phyloP scores from a whole-genome alignment of 257 asterid species.

The Scutellaria barbata region DNA sequence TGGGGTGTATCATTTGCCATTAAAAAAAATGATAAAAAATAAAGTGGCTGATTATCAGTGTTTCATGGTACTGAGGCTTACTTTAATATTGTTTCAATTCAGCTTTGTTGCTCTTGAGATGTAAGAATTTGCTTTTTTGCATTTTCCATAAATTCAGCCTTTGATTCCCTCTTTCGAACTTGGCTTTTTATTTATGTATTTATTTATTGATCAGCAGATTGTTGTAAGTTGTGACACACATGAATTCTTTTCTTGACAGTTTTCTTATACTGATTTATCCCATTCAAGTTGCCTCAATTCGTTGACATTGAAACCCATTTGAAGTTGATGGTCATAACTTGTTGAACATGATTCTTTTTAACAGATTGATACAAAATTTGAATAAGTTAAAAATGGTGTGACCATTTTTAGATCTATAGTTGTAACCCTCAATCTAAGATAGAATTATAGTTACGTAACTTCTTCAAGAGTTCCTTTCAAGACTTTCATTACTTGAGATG shows the following conservation, averaged over 20 bases:
- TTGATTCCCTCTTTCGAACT: conserved; percentile 16
- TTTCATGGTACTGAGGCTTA: background rate
- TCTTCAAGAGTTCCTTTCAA: too few species aligned
- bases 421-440: too few species aligned
- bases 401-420: background rate
- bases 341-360: background rate
- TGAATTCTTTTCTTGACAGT: background rate
- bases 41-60: conserved; percentile 10
- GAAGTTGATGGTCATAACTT: background rate
- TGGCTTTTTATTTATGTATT: conserved; percentile 21
- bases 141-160: conserved; percentile 35
- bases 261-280: background rate
- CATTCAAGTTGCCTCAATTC: background rate
- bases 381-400: background rate
- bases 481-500: background rate
- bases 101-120: conserved; percentile 35
- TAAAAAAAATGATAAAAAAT: background rate
- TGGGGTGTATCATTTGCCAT: conserved; percentile 15
- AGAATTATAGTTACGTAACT: too few species aligned
- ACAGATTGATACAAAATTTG: background rate
- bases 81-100: conserved; percentile 19
- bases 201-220: background rate
- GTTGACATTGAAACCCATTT: background rate
- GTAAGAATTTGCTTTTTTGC: conserved; percentile 32
- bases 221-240: background rate